phyloP scores from a whole-genome alignment of 2,329 filamentous ascomycete species.

The Alternaria arbusti region DNA sequence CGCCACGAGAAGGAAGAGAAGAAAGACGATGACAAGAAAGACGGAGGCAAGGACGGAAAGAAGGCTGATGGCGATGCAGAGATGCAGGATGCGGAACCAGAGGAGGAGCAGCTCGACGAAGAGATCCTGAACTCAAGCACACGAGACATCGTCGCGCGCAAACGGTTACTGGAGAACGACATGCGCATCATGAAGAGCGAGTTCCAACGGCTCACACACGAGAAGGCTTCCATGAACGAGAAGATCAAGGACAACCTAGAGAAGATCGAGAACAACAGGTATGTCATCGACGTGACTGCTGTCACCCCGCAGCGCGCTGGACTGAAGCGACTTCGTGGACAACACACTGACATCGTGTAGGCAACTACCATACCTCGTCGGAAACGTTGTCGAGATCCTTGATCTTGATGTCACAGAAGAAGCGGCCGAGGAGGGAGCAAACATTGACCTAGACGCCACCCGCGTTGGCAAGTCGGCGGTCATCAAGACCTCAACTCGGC shows the following conservation, averaged over 20 bases:
- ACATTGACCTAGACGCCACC: constrained; percentile 96
- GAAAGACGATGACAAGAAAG: constrained; percentile 61
- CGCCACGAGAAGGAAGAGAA: constrained; percentile 77
- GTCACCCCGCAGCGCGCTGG: constrained; percentile 5
- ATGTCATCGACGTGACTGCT: constrained; percentile 36
- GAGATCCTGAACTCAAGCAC: constrained; percentile 94
- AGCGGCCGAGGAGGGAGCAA: constrained; percentile 95
- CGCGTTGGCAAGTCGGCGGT: constrained; percentile 97
- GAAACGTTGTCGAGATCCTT: constrained; percentile 96
- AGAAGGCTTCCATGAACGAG: constrained; percentile 94
- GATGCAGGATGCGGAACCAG: constrained; percentile 81
- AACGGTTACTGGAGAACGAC: constrained; percentile 94
- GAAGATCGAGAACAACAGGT: constrained; percentile 99
- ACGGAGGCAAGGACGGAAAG: constrained; percentile 62
- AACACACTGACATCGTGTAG: constrained; percentile 54
- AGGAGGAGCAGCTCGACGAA: constrained; percentile 81
- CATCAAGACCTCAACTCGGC: constrained; percentile 98
- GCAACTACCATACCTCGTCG: constrained; percentile 96
- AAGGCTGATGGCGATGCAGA: constrained; percentile 77
- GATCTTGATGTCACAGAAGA: constrained; percentile 96
- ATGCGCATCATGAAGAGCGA: constrained; percentile 99
- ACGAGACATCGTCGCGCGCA: constrained; percentile 90
- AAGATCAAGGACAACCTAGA: constrained; percentile 99
- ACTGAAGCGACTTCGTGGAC: background rate
- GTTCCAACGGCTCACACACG: constrained; percentile 89